Percentiles rank a stretch among this genome's conserved stretches.
phyloP scores from a whole-genome alignment of 164 flowering plant species.

The Vitis riparia region DNA sequence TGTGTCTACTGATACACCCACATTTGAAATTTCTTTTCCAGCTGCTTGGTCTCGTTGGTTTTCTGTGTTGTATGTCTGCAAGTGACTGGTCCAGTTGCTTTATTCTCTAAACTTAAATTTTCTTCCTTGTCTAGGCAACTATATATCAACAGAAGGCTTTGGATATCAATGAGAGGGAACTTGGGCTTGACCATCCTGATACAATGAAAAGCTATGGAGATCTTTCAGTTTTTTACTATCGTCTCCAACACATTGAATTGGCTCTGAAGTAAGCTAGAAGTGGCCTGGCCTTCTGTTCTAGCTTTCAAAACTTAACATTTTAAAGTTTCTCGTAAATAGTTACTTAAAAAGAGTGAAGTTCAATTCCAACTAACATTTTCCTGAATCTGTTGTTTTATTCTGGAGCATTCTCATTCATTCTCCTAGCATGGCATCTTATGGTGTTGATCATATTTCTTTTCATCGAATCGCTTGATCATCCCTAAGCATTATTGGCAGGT shows the following conservation, averaged over 20 bases:
- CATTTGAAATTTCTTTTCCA: no score
- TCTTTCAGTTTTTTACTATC: conserved; percentile 93
- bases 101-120: background rate
- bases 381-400: background rate
- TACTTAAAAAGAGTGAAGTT: no score
- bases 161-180: conserved; percentile 93
- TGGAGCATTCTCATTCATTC: background rate
- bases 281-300: background rate
- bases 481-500: conserved; percentile 40
- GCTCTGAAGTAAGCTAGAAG: conserved; percentile 71
- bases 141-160: conserved; percentile 92
- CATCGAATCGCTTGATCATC: background rate
- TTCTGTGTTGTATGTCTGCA: no score
- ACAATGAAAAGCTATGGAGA: conserved; percentile 97
- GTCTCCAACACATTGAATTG: conserved; percentile 85
- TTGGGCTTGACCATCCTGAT: conserved; percentile 94
- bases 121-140: conserved; percentile 56
- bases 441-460: background rate
- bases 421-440: background rate
- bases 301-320: no score
- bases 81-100: no score
- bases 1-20: no score
- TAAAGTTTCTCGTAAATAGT: no score
- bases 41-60: no score
- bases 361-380: no score